Evolutionary conservation across 2,329 filamentous ascomycete species (phyloP).

Genomic region (Leptographium wingfieldii): DNA sequence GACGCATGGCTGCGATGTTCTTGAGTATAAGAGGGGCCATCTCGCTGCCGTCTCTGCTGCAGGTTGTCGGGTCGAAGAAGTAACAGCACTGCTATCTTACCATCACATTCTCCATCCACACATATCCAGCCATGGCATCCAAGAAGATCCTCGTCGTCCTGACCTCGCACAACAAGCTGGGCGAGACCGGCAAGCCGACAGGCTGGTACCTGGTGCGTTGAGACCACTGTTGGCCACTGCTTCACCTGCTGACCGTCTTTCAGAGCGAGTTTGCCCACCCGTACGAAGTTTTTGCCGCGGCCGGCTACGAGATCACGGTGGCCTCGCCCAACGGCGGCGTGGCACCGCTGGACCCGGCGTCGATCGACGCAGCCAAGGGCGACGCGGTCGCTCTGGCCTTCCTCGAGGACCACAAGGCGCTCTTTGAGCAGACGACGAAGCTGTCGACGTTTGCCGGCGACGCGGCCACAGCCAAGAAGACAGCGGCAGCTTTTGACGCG

Average conservation of each 20-base stretch:
- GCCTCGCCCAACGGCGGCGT: conserved; percentile 51
- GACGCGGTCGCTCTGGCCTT: conserved; percentile 43
- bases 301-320: conserved; percentile 40
- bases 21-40: no score
- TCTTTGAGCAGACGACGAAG: conserved; percentile 53
- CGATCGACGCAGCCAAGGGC: conserved; percentile 38
- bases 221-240: no score
- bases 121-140: conserved; percentile 23
- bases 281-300: conserved; percentile 39
- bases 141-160: conserved; percentile 57
- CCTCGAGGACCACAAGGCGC: conserved; percentile 36
- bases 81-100: no score
- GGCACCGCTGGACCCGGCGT: conserved; percentile 48
- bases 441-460: conserved; percentile 43
- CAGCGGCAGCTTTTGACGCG: conserved; percentile 15
- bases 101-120: no score
- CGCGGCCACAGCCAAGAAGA: conserved; percentile 7
- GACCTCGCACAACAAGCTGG: conserved; percentile 45
- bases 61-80: no score
- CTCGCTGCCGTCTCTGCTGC: no score
- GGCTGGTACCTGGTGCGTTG: conserved; percentile 55
- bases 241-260: background rate
- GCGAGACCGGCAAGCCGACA: conserved; percentile 39
- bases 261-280: conserved; percentile 54
- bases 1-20: background rate